Percentiles rank a stretch among this genome's conserved stretches.
phyloP scores from a whole-genome alignment of 2,329 filamentous ascomycete genomes.

The Phyllosticta citriasiana region DNA sequence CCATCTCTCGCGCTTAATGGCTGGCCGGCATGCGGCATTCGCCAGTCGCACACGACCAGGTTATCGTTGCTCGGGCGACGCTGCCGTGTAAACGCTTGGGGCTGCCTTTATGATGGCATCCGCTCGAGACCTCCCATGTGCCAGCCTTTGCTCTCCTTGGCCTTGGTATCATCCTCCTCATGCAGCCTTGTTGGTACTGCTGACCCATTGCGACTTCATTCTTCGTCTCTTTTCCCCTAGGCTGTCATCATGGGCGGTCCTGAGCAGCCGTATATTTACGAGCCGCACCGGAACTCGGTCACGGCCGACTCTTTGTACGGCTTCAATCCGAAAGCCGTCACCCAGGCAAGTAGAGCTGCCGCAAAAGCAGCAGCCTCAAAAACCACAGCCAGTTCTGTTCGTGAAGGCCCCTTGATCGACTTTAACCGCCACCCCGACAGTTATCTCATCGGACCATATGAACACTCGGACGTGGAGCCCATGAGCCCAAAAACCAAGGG shows the following conservation, averaged over 20 bases:
- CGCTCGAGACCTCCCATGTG: neutral
- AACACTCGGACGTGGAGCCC: slow-evolving; percentile 49
- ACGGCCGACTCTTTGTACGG: slow-evolving; percentile 39
- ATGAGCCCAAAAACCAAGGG: slow-evolving; percentile 63
- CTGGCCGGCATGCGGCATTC: neutral
- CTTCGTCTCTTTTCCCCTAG: neutral
- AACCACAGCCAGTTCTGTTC: slow-evolving; percentile 36
- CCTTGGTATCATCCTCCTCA: neutral
- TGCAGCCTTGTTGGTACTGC: neutral
- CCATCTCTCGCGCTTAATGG: neutral
- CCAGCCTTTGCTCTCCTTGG: neutral
- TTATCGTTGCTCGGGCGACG: neutral
- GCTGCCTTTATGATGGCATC: neutral
- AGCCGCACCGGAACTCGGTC: slow-evolving; percentile 43
- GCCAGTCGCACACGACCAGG: neutral
- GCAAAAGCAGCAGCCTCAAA: slow-evolving; percentile 35
- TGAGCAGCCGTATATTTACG: slow-evolving; percentile 63
- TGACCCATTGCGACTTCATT: neutral
- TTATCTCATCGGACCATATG: slow-evolving; percentile 55
- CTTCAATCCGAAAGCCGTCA: slow-evolving; percentile 85
- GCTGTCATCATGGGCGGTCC: neutral
- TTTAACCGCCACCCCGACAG: slow-evolving; percentile 81
- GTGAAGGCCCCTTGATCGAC: slow-evolving; percentile 63
- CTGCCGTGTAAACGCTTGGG: neutral
- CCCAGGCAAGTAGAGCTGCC: slow-evolving; percentile 64